Base-by-base conservation (phyloP, 768 basidiomycete genomes). In the Kwoniella bestiolae region DNA sequence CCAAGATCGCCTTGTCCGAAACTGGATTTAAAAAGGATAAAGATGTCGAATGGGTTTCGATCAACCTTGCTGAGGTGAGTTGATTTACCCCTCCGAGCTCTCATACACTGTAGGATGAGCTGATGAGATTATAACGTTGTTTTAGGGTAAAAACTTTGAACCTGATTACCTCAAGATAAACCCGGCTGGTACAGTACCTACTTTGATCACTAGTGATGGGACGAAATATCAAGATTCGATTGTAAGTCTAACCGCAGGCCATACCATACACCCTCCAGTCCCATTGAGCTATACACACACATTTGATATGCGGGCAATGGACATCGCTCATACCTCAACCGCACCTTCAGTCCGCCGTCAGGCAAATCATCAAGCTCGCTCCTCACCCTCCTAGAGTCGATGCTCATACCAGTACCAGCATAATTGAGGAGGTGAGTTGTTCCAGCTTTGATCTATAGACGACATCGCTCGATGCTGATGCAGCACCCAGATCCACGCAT, bases 131-230 rank as follows among this genome's bases (percentile, higher is more conserved):
- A 23, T 34, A 38, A 35, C 9, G 23, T 3, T 56, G 53, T 5
- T 28, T 23, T 55, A 77, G 76, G 76, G 76, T 23, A 70, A 65
- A 25, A 77, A 77, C 64, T 77, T 77, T 35, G 63, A 75, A 46
- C 76, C 76, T 34, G 76, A 77, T 8, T 77, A 67, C 59, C 70
- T 77, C 45, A 77, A 77, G 60, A 67, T 75, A 56, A 75, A 73
- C 66, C 69, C 69, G 1, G 49, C 68, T 12, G 76, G 73, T 16
- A 77, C 76, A n/a, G 63, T 77, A n/a, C 76, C 76, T 3, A 68
- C 74, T 9, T 52, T 75, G n/a, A 60, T 71, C n/a, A 16, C 52
- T 2, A 31, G 65, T n/a, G 69, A 72, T 18, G 76, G 72, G 2
- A 56, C 75, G 61, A 72, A 69, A n/a, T 75, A 47, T 49, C 60